Evolutionary conservation across 352 stramenopile species (phyloP).

Genomic region (Phytophthora pini): DNA sequence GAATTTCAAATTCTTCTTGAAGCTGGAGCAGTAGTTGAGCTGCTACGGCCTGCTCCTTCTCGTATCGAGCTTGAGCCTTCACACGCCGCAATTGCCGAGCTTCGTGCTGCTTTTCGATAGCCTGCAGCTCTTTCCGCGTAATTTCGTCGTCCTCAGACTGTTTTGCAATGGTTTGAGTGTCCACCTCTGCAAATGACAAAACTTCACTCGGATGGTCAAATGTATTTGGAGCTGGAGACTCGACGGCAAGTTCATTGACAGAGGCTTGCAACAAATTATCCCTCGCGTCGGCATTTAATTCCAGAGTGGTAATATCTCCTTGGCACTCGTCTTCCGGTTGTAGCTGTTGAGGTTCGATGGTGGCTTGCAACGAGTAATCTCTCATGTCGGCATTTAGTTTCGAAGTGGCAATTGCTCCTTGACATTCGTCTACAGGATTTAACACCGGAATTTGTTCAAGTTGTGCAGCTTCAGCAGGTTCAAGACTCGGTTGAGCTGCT

Average conservation of each 20-base stretch:
- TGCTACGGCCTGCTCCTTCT: slow-evolving; percentile 23
- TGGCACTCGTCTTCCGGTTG: too few species aligned
- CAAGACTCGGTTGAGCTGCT: neutral
- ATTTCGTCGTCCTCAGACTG: neutral
- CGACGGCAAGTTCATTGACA: neutral
- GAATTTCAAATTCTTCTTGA: slow-evolving; percentile 26
- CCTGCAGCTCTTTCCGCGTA: slow-evolving; percentile 9
- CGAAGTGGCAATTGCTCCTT: too few species aligned
- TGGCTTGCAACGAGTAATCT: too few species aligned
- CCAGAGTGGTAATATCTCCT: too few species aligned
- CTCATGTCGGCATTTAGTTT: too few species aligned
- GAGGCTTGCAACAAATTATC: neutral
- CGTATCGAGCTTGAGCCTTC: slow-evolving; percentile 15
- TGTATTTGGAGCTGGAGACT: neutral
- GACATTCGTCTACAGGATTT: neutral
- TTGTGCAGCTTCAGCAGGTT: neutral
- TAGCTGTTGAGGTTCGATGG: too few species aligned
- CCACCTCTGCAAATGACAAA: neutral
- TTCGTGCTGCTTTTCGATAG: slow-evolving; percentile 28
- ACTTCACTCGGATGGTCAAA: neutral
- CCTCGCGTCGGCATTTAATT: neutral
- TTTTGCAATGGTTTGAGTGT: neutral
- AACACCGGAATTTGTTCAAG: neutral
- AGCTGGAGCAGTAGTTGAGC: slow-evolving; percentile 19
- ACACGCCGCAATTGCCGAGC: slow-evolving; percentile 21